Evolutionary conservation across 2,329 filamentous ascomycete species (phyloP), one percentile per base, ranked within the genome.

Genomic region (Colletotrichum euphorbiae): DNA sequence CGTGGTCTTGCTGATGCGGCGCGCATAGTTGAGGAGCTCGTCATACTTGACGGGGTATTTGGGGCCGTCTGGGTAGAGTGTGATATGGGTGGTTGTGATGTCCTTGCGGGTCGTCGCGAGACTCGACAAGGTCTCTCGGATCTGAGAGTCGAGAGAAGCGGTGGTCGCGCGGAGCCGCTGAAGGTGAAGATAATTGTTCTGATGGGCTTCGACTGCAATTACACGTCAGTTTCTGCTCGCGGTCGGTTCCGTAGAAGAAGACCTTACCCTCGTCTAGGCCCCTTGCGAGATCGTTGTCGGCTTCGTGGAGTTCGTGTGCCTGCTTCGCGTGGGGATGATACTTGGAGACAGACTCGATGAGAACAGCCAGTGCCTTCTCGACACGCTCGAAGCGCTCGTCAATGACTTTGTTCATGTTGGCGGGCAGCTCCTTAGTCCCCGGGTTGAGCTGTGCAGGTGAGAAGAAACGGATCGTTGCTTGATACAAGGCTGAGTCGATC

Each of bases 321-420:
- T 90, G 87, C 40, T 84, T 79, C 4, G 87, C 82, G 6, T 91
- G 92, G 0, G 93, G 93, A 74, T 94, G 93, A 80, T 94, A 95
- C 71, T 93, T 92, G 6, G 92, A 86, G 70, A 97, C 91, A 0
- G 92, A 94, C 76, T 94, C 91, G 72, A 94, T 90, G 38, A 97
- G 83, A 31, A 83, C 88, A 12, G 87, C 85, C 19, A 97, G 82
- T 1, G 89, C 88, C 73, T 86, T 87, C 73, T 92, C 90, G 33
- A 92, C 82, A 55, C 88, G 87, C 75, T 90, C 87, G 69, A 92
- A 91, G 73, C 86, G 88, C 51, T 75, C 76, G 70, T 91, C 88
- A 6, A 92, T 83, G 55, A 85, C 80, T 52, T 84, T 84, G 71
- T 92, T 87, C 90, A 92, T 92, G 33, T 12, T 62, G 19, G 9